Conservation (phyloP, 257 asterid species). For the Misopates orontium region DNA sequence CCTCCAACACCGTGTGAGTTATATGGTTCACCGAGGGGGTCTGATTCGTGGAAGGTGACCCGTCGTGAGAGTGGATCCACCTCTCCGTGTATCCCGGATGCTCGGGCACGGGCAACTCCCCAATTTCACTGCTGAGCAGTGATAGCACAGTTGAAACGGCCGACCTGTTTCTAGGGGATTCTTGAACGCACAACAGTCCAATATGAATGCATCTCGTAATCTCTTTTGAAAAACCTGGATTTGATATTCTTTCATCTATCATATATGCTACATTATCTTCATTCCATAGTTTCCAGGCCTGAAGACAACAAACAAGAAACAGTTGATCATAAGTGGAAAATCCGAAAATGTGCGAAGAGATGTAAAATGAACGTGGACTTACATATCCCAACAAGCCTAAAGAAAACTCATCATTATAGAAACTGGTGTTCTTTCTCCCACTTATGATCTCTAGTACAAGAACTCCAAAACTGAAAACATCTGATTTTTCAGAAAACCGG, state of each 20-base stretch:
- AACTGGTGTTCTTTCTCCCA: slow-evolving; percentile 35
- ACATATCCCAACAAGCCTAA: slow-evolving; percentile 34
- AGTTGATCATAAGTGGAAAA: not conserved
- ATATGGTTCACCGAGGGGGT: slow-evolving; percentile 22
- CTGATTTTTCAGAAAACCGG: slow-evolving; percentile 36
- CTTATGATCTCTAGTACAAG: slow-evolving; percentile 32
- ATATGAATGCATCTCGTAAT: slow-evolving; percentile 43
- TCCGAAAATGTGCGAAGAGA: too few species aligned
- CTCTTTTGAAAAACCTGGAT: slow-evolving; percentile 4
- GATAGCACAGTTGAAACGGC: slow-evolving; percentile 36
- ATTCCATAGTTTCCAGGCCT: slow-evolving; percentile 37
- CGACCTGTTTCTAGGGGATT: slow-evolving; percentile 37
- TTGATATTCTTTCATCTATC: slow-evolving; percentile 34
- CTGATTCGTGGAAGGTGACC: not conserved
- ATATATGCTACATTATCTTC: slow-evolving; percentile 29
- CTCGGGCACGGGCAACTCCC: slow-evolving; percentile 24
- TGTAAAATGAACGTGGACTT: not conserved
- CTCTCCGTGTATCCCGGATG: slow-evolving; percentile 31
- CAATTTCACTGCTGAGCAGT: slow-evolving; percentile 32
- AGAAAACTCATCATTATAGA: slow-evolving; percentile 26
- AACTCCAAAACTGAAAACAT: slow-evolving; percentile 39
- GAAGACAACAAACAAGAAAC: not conserved
- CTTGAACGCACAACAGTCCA: slow-evolving; percentile 46
- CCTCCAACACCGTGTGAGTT: slow-evolving; percentile 15
- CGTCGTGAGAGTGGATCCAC: not conserved